These are phyloP conservation scores for Globisporangium takayamanum DNA, from an alignment of 352 stramenopile species.

Conservation along the genomic window DNA sequence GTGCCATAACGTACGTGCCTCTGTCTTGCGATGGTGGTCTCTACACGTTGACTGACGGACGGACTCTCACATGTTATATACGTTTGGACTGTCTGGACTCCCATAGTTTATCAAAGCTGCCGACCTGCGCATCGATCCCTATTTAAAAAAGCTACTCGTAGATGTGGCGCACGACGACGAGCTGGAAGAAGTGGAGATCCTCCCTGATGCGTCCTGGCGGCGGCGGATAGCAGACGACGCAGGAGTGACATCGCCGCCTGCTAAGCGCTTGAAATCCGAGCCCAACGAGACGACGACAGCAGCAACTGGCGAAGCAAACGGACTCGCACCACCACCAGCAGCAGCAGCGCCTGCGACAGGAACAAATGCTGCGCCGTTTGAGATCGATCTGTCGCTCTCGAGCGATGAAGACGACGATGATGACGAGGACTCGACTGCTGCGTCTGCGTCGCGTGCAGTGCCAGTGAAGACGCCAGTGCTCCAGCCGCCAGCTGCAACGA, in stretches of 20 bases:
- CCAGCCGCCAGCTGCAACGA: slow-evolving; percentile 3
- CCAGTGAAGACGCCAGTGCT: background rate
- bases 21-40: background rate
- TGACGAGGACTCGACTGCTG: background rate
- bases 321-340: background rate
- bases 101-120: slow-evolving; percentile 80
- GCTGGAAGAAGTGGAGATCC: slow-evolving; percentile 89
- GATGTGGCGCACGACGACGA: slow-evolving; percentile 78
- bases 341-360: slow-evolving; percentile 13
- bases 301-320: background rate
- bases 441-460: slow-evolving; percentile 4
- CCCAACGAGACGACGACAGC: slow-evolving; percentile 11
- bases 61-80: background rate
- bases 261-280: slow-evolving; percentile 61
- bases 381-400: slow-evolving; percentile 67
- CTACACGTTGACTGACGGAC: background rate
- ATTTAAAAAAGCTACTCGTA: slow-evolving; percentile 86
- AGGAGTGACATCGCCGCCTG: slow-evolving; percentile 19
- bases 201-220: slow-evolving; percentile 78
- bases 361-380: slow-evolving; percentile 36
- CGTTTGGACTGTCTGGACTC: slow-evolving; percentile 3
- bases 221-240: slow-evolving; percentile 47
- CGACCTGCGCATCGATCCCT: slow-evolving; percentile 86
- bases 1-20: slow-evolving; percentile 79
- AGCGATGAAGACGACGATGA: slow-evolving; percentile 64